A percentile compares a stretch with the other conserved stretches of the same genome.
Evolutionary conservation across 1,284 basidiomycete species (phyloP).

Genomic region (Microbotryum lychnidis-dioicae): DNA sequence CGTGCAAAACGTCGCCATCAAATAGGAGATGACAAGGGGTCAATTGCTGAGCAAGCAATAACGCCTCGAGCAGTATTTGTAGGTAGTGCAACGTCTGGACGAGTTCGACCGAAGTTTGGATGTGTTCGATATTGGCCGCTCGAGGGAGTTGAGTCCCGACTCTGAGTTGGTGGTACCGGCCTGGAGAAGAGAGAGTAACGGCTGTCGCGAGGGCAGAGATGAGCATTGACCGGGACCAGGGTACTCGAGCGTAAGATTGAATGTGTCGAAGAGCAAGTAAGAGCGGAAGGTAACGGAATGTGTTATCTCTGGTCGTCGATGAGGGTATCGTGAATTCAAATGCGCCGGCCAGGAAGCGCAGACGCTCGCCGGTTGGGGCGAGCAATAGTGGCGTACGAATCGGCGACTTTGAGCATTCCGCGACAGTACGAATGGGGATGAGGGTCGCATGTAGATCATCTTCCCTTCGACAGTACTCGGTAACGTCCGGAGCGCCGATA

Average conservation of each 20-base stretch:
- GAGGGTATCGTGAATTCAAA: too few species aligned
- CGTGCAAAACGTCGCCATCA: background rate
- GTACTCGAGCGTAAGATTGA: background rate
- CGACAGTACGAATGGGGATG: background rate
- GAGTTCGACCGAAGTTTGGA: background rate
- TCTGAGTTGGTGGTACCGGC: too few species aligned
- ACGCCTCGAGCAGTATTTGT: background rate
- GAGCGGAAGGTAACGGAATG: constrained; percentile 3
- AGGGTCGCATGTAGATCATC: background rate
- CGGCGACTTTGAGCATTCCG: background rate
- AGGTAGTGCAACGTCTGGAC: background rate
- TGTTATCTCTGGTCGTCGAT: background rate
- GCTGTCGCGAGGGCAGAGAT: constrained; percentile 13
- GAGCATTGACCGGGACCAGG: constrained; percentile 10
- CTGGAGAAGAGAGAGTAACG: background rate
- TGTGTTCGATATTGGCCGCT: background rate
- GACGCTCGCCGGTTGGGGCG: background rate
- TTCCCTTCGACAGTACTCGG: constrained; percentile 15
- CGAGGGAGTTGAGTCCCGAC: too few species aligned
- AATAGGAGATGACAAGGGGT: background rate
- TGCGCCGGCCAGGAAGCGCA: background rate
- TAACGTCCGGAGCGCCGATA: constrained; percentile 34
- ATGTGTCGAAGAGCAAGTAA: constrained; percentile 24
- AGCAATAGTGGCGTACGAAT: background rate
- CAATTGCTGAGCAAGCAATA: background rate